These are phyloP conservation scores for Yamadazyma buinensis DNA, from an alignment of 1,139 yeast species.

Conservation along the genomic window DNA sequence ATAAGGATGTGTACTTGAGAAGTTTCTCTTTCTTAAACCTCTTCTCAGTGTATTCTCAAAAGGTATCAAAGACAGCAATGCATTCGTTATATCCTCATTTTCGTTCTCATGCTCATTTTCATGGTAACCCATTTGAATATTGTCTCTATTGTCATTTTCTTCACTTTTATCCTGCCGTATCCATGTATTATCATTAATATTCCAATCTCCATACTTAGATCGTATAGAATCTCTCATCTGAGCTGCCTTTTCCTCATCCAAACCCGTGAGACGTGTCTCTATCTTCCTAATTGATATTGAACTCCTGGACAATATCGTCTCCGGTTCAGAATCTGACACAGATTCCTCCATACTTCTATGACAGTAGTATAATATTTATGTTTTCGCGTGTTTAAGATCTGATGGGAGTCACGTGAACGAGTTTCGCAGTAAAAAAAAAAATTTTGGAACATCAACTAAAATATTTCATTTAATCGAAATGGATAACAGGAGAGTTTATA, in stretches of 20 bases:
- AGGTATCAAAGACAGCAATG: conserved; percentile 11
- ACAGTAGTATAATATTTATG: too few species aligned
- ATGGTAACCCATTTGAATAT: too few species aligned
- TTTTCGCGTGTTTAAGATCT: too few species aligned
- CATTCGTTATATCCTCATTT: conserved; percentile 9
- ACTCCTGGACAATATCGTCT: conserved; percentile 4
- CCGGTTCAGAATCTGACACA: conserved; percentile 15
- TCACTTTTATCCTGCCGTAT: too few species aligned
- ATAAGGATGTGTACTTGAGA: conserved; percentile 47
- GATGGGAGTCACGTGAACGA: too few species aligned
- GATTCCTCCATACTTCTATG: conserved; percentile 9
- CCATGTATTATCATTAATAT: background rate
- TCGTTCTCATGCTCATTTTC: too few species aligned
- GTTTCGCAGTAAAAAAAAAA: background rate
- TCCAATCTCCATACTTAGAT: background rate
- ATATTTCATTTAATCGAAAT: too few species aligned
- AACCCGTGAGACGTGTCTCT: too few species aligned
- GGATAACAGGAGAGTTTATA: conserved; percentile 42
- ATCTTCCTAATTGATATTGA: too few species aligned
- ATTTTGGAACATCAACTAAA: background rate
- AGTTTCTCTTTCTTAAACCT: conserved; percentile 41
- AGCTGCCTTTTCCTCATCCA: background rate
- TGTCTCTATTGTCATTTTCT: too few species aligned
- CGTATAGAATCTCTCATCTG: too few species aligned
- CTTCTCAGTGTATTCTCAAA: conserved; percentile 14